Conservation (phyloP, 306 rosid genomes). For the Dryas octopetala region DNA sequence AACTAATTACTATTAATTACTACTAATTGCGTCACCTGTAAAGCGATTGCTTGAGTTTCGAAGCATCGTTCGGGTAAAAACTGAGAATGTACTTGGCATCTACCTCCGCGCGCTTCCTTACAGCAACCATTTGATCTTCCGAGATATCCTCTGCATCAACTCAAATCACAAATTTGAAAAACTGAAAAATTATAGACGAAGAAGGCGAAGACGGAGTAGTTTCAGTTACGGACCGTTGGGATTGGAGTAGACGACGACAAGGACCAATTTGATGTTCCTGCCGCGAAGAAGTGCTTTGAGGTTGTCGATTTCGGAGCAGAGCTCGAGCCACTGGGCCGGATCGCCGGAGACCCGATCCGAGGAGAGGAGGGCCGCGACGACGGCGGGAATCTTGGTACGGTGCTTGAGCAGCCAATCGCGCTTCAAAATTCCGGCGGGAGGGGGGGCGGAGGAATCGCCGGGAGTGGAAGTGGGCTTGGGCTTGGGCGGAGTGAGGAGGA, state of each 20-base stretch:
- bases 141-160: conserved; percentile 58
- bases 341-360: conserved; percentile 66
- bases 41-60: conserved; percentile 55
- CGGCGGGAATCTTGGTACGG: conserved; percentile 80
- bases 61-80: conserved; percentile 56
- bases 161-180: neutral
- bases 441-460: conserved; percentile 19
- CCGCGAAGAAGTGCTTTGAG: conserved; percentile 53
- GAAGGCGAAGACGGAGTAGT: neutral
- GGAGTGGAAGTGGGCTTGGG: conserved; percentile 29
- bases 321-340: conserved; percentile 82
- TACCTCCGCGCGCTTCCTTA: conserved; percentile 86
- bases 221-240: conserved; percentile 40
- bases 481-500: conserved; percentile 39
- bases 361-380: conserved; percentile 62
- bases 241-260: conserved; percentile 58
- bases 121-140: conserved; percentile 86
- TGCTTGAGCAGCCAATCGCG: conserved; percentile 86
- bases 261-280: conserved; percentile 63
- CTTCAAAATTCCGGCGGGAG: conserved; percentile 48
- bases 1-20: no score
- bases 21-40: conserved; percentile 34
- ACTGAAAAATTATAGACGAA: no score
- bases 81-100: conserved; percentile 65
- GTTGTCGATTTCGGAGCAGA: conserved; percentile 87